Conservation (phyloP, 176 grass and related monocot genomes). For the maize (Zea mays) region DNA sequence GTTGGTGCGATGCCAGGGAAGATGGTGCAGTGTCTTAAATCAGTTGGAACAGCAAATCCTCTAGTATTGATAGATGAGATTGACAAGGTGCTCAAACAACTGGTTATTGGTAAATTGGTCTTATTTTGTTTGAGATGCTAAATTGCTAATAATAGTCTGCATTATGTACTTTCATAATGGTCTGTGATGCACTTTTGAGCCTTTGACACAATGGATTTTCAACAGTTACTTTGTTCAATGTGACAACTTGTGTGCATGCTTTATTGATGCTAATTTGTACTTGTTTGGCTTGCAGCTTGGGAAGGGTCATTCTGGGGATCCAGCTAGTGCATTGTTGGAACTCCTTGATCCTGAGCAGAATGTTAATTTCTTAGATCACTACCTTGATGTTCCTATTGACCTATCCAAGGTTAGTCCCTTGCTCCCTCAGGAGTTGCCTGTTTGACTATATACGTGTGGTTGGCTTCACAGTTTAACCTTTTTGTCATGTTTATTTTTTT, state of each 20-base stretch:
- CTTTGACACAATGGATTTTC: constrained; percentile 14
- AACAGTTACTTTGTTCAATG: constrained; percentile 28
- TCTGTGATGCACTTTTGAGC: constrained; percentile 7
- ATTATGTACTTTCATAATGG: constrained; percentile 35
- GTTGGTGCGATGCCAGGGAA: constrained; percentile 99
- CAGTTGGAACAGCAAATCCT: constrained; percentile 91
- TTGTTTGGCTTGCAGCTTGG: constrained; percentile 67
- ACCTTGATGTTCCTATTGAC: constrained; percentile 99
- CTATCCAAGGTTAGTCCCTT: constrained; percentile 78
- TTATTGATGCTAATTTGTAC: constrained; percentile 18
- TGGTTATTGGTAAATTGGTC: not conserved
- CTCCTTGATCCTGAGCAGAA: constrained; percentile 99
- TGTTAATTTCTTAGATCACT: constrained; percentile 98
- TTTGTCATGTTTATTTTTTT: not conserved
- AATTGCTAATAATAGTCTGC: not conserved
- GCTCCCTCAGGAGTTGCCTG: not conserved
- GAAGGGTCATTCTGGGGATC: constrained; percentile 93
- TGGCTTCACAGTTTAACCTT: constrained; percentile 25
- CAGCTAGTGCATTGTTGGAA: constrained; percentile 94
- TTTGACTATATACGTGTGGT: constrained; percentile 12
- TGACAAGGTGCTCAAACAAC: constrained; percentile 72
- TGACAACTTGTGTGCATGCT: constrained; percentile 6
- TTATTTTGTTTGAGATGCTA: constrained; percentile 31
- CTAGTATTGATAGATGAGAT: constrained; percentile 98
- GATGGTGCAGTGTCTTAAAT: constrained; percentile 99